Conservation (phyloP, 1,284 basidiomycete species). For the Pseudozyma pruni region DNA sequence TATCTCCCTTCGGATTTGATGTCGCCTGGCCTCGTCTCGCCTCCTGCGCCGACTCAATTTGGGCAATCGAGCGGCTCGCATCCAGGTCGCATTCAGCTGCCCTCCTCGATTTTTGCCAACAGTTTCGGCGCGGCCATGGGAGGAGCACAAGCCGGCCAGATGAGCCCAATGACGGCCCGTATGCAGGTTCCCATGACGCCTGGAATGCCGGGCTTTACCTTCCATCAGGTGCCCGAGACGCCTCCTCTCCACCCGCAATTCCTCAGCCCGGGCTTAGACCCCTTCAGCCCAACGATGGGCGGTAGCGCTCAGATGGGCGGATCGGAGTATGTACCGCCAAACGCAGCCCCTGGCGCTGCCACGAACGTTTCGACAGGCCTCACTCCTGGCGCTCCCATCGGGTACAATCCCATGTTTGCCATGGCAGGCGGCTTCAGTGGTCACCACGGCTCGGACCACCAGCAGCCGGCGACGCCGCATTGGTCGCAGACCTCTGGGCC, state of each 20-base stretch:
- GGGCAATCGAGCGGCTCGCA: constrained; percentile 12
- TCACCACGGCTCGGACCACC: not conserved
- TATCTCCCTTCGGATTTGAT: constrained; percentile 49
- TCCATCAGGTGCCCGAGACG: constrained; percentile 68
- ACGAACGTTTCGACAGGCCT: constrained; percentile 14
- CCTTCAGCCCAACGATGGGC: constrained; percentile 58
- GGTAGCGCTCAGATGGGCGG: constrained; percentile 48
- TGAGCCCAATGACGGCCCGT: constrained; percentile 37
- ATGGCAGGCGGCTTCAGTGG: constrained; percentile 1
- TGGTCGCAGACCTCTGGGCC: constrained; percentile 54
- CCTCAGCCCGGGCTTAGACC: constrained; percentile 66
- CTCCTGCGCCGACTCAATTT: constrained; percentile 12
- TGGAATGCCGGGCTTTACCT: constrained; percentile 69
- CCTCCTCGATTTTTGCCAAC: constrained; percentile 38
- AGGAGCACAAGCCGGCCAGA: constrained; percentile 9
- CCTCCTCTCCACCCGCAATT: constrained; percentile 68
- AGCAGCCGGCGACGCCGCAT: constrained; percentile 55
- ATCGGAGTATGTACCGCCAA: constrained; percentile 3
- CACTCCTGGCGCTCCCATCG: constrained; percentile 14
- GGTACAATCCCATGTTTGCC: constrained; percentile 52
- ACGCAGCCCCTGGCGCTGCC: constrained; percentile 48
- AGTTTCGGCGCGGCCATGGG: constrained; percentile 18
- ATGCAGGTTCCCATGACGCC: constrained; percentile 68
- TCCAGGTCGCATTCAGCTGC: constrained; percentile 61
- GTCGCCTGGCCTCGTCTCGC: constrained; percentile 47